Evolutionary conservation across 1,139 yeast species (phyloP).

Genomic region (Blastobotrys proliferans): DNA sequence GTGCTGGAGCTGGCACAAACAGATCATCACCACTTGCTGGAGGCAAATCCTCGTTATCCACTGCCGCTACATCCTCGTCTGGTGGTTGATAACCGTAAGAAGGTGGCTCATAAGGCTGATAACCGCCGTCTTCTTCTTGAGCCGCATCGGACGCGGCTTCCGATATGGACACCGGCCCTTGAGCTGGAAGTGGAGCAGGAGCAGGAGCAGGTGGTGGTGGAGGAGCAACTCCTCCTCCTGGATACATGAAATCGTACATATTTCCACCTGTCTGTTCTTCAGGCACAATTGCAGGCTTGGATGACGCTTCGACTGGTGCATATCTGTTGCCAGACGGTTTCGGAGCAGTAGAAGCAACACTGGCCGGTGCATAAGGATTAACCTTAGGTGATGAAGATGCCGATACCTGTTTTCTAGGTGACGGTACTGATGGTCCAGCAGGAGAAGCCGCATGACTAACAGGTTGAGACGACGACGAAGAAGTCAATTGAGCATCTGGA

Average conservation of each 20-base stretch:
- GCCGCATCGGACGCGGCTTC: not conserved
- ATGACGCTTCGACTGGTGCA: constrained; percentile 7
- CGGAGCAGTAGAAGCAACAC: not conserved
- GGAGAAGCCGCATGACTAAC: not conserved
- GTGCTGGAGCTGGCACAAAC: constrained; percentile 13
- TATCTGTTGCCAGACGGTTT: constrained; percentile 2
- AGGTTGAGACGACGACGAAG: constrained; percentile 1
- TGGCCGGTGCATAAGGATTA: constrained; percentile 11
- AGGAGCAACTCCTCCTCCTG: constrained; percentile 11
- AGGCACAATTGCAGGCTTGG: not conserved
- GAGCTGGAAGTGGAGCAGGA: not conserved
- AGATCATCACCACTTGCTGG: constrained; percentile 7
- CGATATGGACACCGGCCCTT: not conserved
- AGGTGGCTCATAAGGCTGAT: constrained; percentile 23
- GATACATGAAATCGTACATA: constrained; percentile 15
- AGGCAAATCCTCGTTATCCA: constrained; percentile 1
- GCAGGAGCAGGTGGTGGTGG: constrained; percentile 4
- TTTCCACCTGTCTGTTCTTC: constrained; percentile 7
- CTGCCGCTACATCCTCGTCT: constrained; percentile 9
- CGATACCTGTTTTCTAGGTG: not conserved
- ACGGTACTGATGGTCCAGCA: not conserved
- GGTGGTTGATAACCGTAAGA: constrained; percentile 22
- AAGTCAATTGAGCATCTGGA: constrained; percentile 3
- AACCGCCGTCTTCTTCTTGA: constrained; percentile 18
- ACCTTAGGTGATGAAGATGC: constrained; percentile 2